phyloP scores from a whole-genome alignment of 352 stramenopile species.

The Thalassiosira mediterranea region DNA sequence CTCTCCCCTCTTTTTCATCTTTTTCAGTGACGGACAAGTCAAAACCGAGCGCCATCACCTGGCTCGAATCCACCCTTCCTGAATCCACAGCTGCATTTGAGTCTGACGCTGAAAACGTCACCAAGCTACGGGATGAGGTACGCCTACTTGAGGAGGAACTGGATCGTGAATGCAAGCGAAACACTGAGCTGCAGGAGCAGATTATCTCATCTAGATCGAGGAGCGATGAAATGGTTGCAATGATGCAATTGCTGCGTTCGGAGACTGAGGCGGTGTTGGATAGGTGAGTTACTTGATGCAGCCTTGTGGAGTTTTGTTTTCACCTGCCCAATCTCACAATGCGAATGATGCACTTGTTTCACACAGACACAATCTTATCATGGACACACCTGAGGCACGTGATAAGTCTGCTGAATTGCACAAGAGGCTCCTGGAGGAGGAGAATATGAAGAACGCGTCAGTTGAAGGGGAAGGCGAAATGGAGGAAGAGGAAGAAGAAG shows the following conservation, averaged over 20 bases:
- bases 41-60: conserved; percentile 57
- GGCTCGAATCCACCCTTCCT: conserved; percentile 52
- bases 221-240: conserved; percentile 74
- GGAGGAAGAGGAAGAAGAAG: conserved; percentile 30
- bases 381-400: conserved; percentile 68
- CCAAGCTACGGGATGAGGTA: conserved; percentile 53
- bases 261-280: conserved; percentile 82
- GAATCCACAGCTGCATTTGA: conserved; percentile 42
- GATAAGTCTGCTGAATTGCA: conserved; percentile 56
- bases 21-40: conserved; percentile 38
- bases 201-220: conserved; percentile 54
- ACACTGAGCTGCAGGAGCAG: conserved; percentile 66
- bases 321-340: too few relatives aligned
- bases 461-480: conserved; percentile 16
- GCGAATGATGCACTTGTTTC: too few relatives aligned
- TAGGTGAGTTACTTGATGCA: conserved; percentile 34
- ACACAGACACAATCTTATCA: conserved; percentile 77
- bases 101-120: conserved; percentile 50
- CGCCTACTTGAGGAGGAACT: conserved; percentile 63
- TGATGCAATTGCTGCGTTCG: conserved; percentile 76
- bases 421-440: conserved; percentile 38
- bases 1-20: not conserved
- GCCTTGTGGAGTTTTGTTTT: too few relatives aligned
- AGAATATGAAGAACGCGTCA: conserved; percentile 43
- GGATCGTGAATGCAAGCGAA: conserved; percentile 56